Evolutionary conservation across 1,284 basidiomycete species (phyloP), one percentile per base, ranked within the genome.

Genomic region (Ceratobasidium sp.): DNA sequence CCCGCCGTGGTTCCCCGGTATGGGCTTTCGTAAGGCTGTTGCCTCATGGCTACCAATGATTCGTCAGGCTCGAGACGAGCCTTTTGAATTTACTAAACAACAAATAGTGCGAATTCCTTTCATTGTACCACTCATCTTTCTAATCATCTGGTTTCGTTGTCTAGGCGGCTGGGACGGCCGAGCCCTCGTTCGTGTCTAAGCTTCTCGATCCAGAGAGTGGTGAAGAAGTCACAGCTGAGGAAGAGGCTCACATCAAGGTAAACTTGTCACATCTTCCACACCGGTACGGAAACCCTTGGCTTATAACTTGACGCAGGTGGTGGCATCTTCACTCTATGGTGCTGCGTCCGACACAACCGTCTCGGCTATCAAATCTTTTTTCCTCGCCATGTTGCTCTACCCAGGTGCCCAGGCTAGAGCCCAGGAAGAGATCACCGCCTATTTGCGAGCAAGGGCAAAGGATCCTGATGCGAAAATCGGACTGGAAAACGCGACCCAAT

Each of bases 1-100:
- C 17, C 77, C 77, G 2, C 68, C 73, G 0, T 78, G 77, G 77
- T 64, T 78, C 52, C 77, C 77, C 31, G 76, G 77, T 5, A 73
- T 74, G 22, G 73, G 73, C 1, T 77, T 76, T 72, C 73, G 75
- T 68, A 74, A 73, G 70, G 73, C 70, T 25, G 75, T 73, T 4
- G 68, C 47, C 4, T 69, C 57, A 7, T 76, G 73, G 73, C 67
- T 71, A 5, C 65, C 58, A 22, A 73, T 60, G 8, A 69, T 78
- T 3, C 27, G 71, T 7, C 70, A 55, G 3, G 75, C 76, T 73
- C 55, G 58, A 45, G 70, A 77, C 54, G 68, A 73, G 27, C 76
- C 77, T 1, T 74, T 73, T 56, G 70, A 76, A 6, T 76, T 72
- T 22, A 74, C 75, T 1, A 75, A 76, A 71, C 38, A 72, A n/a